Conservation (phyloP, 2,329 filamentous ascomycete genomes). For the Chrysoporthe puriensis region DNA sequence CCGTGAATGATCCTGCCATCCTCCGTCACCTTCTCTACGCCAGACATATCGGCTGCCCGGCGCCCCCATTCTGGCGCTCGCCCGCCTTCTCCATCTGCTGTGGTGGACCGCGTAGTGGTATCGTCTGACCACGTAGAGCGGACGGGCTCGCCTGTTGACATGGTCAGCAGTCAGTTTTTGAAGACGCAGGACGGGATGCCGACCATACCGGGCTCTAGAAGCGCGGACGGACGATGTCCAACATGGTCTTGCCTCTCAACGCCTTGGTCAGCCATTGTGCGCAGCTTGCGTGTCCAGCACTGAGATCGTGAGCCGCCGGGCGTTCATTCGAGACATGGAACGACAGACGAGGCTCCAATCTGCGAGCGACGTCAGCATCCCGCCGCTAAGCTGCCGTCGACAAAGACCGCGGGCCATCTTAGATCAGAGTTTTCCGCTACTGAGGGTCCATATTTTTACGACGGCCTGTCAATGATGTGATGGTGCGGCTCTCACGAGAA, state of each 20-base stretch:
- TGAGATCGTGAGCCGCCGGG: neutral
- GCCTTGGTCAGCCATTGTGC: constrained; percentile 17
- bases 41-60: constrained; percentile 11
- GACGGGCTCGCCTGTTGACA: neutral
- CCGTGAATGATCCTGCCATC: constrained; percentile 48
- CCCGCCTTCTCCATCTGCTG: neutral
- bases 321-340: neutral
- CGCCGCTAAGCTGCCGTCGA: neutral
- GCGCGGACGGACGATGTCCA: constrained; percentile 12
- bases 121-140: constrained; percentile 11
- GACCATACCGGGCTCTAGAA: constrained; percentile 11
- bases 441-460: neutral
- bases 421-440: constrained; percentile 1
- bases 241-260: constrained; percentile 21
- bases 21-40: constrained; percentile 22
- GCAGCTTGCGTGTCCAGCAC: no score
- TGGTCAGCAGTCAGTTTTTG: neutral
- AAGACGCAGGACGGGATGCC: neutral
- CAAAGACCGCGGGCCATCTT: neutral
- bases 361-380: neutral
- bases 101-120: neutral
- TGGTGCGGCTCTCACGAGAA: constrained; percentile 14
- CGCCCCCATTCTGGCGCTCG: constrained; percentile 2
- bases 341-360: neutral
- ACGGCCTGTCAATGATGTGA: neutral